Base-by-base conservation (phyloP, 257 asterid species). In the Fraxinus cuspidata region DNA sequence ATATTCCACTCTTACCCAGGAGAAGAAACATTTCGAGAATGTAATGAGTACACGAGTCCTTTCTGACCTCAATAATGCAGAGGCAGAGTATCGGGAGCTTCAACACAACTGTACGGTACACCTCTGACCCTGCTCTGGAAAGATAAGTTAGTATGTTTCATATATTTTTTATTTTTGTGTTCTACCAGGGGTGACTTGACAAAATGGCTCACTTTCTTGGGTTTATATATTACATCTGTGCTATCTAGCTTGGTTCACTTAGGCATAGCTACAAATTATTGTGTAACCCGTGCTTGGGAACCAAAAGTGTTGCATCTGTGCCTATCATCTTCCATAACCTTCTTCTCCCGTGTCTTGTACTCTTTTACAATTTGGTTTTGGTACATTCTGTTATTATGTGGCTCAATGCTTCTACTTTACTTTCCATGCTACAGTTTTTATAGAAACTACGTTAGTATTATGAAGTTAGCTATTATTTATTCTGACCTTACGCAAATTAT, bases 21-120 rank as follows among this genome's bases (percentile, higher is more conserved):
- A 70, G 47, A 91, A 89, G 85, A 83, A 77, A 78, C 88, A 89
- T 80, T 89, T 79, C 81, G 97, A 96, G 83, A 77, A 42, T 67
- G 10, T 81, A 44, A 90, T 93, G 98, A 77, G 69, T 0, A 77
- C 38, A 13, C 88, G 79, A 82, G 90, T 90, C 78, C 91, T 90
- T 79, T 21, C 87, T 74, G 87, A 72, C 42, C 68, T 93, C 78
- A 80, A 86, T 72, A 84, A 76, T 60, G 94, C 91, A 12, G 93
- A 90, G 85, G 84, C 77, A 10, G 81, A 85, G 71, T 88, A 72
- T 82, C 79, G 4, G 83, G 90, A 89, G 81, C 91, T 93, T 83
- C 94, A 96, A 81, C 80, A 79, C 37, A 76, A 77, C 79, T 85
- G 90, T 70, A 83, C 89, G 99, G 99, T 94, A 83, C 65, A 74